Conservation (phyloP, 306 rosid species). For the Morella rubra region DNA sequence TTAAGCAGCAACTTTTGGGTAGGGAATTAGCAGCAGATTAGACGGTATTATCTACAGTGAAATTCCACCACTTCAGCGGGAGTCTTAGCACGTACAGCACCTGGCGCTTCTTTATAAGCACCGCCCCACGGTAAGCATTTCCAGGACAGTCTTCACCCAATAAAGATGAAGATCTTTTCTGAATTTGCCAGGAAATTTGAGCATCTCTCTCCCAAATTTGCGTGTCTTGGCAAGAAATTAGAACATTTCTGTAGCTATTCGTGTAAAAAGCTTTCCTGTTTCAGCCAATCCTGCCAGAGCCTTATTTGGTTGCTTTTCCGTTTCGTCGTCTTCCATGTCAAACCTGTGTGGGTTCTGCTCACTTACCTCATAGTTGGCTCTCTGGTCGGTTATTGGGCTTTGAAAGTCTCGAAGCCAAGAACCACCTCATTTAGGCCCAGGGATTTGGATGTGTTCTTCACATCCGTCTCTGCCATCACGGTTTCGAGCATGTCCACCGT, state of each 20-base stretch:
- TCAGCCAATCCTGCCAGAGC: neutral
- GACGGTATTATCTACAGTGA: too few relatives aligned
- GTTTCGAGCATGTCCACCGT: too few relatives aligned
- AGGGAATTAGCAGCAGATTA: too few relatives aligned
- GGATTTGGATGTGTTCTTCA: too few relatives aligned
- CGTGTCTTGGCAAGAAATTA: conserved; percentile 1
- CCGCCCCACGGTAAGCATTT: neutral
- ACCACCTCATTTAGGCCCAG: too few relatives aligned
- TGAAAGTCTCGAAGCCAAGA: conserved; percentile 18
- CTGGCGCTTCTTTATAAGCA: conserved; percentile 14
- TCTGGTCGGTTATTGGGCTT: conserved; percentile 44
- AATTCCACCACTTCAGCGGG: too few relatives aligned
- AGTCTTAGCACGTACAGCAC: too few relatives aligned
- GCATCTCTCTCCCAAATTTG: neutral
- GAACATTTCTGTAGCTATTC: neutral
- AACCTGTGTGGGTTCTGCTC: conserved; percentile 34
- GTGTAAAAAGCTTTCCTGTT: neutral
- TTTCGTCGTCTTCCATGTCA: neutral
- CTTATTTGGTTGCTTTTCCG: neutral
- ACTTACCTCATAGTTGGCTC: conserved; percentile 39
- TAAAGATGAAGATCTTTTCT: conserved; percentile 16
- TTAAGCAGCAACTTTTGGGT: too few relatives aligned
- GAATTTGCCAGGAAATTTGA: too few relatives aligned
- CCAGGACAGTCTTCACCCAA: neutral
- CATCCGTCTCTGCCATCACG: too few relatives aligned